Base-by-base conservation (phyloP, 129 eudicot species). In the Scalesia atractyloides region DNA sequence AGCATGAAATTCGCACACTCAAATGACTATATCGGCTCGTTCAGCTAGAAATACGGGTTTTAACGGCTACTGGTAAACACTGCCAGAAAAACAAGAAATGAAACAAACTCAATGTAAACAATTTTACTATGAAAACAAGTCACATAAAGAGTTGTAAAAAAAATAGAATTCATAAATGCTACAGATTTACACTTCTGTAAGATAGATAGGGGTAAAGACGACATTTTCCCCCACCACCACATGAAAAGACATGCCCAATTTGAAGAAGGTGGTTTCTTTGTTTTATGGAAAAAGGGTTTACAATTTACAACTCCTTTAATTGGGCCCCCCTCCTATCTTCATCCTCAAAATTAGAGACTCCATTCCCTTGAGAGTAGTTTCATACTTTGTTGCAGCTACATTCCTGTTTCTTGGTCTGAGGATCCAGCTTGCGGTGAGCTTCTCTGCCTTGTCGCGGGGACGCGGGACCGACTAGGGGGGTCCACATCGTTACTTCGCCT, bases 331-430 rank as follows among this genome's bases (percentile, higher is more conserved):
- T 83, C 87, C 83, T 83, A 41, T 85, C 91, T 59, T 86, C 85
- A 46, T 89, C 95, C 36, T 93, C 95, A 53, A 93, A 87, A 74
- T 75, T 73, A 93, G 82, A 68, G 81, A 67, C 78, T 85, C 90
- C 18, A 93, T 93, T 10, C 96, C 98, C 73, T 84, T 93, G 14
- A 89, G 81, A 16, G 98, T 73, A 22, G 96, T 72, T 64, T 93
- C 98, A 43, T 86, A 89, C 63, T 85, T 77, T 50, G 76, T 46
- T 39, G 64, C 71, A 50, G 96, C 39, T 57, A 47, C 79, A 69
- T 51, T 91, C 82, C 76, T 82, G 61, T 84, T 76, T 82, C 79
- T 84, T n/a, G 82, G 84, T 84, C 87, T 0, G 90, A 85, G n/a
- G 98, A 81, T 54, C 85, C 79, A 10, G 50, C 60, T 61, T 64